These are phyloP conservation scores for Rhizoclosmatium sp. DNA, from an alignment of 192 early-diverging fungal species.

Conservation along the genomic window DNA sequence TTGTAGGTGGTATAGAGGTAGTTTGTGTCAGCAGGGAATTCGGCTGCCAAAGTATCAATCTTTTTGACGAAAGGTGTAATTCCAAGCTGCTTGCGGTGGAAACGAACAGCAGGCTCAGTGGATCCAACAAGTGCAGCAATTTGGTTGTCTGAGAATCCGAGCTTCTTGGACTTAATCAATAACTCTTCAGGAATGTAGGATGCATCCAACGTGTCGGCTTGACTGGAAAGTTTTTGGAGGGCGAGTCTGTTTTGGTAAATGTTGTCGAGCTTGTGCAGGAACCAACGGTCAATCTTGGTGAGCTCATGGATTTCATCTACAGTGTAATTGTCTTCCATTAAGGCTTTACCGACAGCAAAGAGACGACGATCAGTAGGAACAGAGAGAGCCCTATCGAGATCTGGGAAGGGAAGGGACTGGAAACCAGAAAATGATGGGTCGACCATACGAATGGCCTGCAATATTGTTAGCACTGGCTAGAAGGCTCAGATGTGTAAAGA, in stretches of 20 bases:
- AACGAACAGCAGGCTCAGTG: conserved; percentile 72
- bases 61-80: conserved; percentile 92
- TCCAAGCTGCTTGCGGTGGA: conserved; percentile 70
- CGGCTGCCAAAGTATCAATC: conserved; percentile 95
- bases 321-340: conserved; percentile 78
- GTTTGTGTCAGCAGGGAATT: conserved; percentile 96
- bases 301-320: conserved; percentile 81
- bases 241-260: conserved; percentile 69
- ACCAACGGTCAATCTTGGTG: conserved; percentile 92
- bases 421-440: conserved; percentile 93
- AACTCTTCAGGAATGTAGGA: conserved; percentile 63
- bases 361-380: conserved; percentile 84
- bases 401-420: conserved; percentile 55
- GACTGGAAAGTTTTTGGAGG: conserved; percentile 51
- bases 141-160: conserved; percentile 90
- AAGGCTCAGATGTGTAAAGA: neutral
- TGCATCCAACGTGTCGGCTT: conserved; percentile 37
- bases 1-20: conserved; percentile 99
- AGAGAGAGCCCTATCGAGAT: conserved; percentile 69
- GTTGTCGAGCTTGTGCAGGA: conserved; percentile 87
- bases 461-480: neutral
- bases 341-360: conserved; percentile 83
- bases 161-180: conserved; percentile 79
- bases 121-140: conserved; percentile 68
- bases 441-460: conserved; percentile 84